These are phyloP conservation scores for Xerocomus cyaneibrunnescens DNA, from an alignment of 1,284 basidiomycete species.

Conservation along the genomic window DNA sequence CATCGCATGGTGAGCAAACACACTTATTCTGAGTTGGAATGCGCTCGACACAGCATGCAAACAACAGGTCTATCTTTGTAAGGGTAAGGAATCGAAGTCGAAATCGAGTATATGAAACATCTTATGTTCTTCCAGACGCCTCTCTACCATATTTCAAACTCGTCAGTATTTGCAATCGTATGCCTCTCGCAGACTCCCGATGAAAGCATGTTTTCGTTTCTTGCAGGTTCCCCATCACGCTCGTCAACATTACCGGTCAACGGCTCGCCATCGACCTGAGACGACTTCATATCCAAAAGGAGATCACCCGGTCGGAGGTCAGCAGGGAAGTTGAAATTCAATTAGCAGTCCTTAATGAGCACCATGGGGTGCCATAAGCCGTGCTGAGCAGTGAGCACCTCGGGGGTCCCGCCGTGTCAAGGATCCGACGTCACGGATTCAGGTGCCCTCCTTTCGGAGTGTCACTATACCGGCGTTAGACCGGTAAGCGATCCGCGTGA, in stretches of 20 bases:
- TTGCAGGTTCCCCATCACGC: neutral
- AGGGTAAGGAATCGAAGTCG: neutral
- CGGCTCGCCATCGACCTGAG: constrained; percentile 7
- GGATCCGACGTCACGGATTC: neutral
- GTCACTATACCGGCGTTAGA: neutral
- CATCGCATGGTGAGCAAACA: constrained; percentile 1
- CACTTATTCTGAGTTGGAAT: neutral
- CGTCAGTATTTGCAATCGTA: neutral
- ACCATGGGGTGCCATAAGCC: neutral
- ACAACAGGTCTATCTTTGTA: neutral
- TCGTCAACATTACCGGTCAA: constrained; percentile 5
- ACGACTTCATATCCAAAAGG: neutral
- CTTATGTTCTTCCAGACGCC: neutral
- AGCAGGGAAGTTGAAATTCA: constrained; percentile 7
- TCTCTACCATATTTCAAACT: neutral
- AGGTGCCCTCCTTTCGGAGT: neutral
- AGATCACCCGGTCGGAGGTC: neutral
- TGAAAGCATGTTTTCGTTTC: neutral
- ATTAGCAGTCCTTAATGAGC: neutral
- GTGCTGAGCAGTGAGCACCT: too few species aligned
- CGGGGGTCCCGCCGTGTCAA: neutral
- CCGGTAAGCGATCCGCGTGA: neutral
- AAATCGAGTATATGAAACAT: neutral
- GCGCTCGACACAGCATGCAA: neutral
- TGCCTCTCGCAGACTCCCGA: neutral